Evolutionary conservation across 2,329 filamentous ascomycete genomes (phyloP).

Genomic region (Phaeosphaeria sp.): DNA sequence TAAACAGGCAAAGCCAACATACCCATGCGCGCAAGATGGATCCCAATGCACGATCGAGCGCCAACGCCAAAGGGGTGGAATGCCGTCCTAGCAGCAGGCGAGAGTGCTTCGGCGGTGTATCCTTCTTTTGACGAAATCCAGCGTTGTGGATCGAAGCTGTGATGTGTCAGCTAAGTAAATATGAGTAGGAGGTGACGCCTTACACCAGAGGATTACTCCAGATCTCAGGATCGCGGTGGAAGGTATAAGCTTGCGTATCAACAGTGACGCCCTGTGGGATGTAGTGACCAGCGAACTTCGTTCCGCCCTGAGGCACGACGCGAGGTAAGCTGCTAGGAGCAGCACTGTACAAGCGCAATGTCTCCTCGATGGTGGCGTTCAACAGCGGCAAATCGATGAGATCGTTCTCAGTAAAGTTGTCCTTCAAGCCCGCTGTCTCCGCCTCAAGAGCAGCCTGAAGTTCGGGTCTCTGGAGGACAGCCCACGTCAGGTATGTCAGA

Average conservation of each 20-base stretch:
- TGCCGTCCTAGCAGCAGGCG: constrained; percentile 53
- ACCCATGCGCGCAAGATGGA: constrained; percentile 66
- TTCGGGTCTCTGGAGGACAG: constrained; percentile 30
- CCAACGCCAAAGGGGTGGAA: constrained; percentile 75
- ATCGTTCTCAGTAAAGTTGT: constrained; percentile 36
- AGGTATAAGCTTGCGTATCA: constrained; percentile 48
- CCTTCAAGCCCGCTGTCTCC: constrained; percentile 25
- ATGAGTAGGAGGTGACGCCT: constrained; percentile 4
- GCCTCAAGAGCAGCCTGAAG: constrained; percentile 27
- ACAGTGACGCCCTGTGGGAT: constrained; percentile 49
- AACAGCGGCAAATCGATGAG: constrained; percentile 43
- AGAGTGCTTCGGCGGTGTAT: constrained; percentile 29
- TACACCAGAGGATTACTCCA: constrained; percentile 34
- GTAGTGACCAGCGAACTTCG: constrained; percentile 41
- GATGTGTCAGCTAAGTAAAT: not conserved
- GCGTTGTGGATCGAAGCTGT: constrained; percentile 43
- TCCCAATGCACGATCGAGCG: constrained; percentile 71
- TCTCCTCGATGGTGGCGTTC: constrained; percentile 50
- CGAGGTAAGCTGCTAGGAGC: constrained; percentile 46
- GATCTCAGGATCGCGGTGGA: constrained; percentile 46
- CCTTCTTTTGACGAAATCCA: constrained; percentile 36
- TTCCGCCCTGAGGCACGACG: constrained; percentile 46
- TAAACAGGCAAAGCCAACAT: not conserved
- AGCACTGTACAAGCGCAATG: constrained; percentile 45
- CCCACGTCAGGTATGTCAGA: constrained; percentile 46